Evolutionary conservation across 2,329 filamentous ascomycete genomes (phyloP).

Genomic region (Paraphoma sp.): DNA sequence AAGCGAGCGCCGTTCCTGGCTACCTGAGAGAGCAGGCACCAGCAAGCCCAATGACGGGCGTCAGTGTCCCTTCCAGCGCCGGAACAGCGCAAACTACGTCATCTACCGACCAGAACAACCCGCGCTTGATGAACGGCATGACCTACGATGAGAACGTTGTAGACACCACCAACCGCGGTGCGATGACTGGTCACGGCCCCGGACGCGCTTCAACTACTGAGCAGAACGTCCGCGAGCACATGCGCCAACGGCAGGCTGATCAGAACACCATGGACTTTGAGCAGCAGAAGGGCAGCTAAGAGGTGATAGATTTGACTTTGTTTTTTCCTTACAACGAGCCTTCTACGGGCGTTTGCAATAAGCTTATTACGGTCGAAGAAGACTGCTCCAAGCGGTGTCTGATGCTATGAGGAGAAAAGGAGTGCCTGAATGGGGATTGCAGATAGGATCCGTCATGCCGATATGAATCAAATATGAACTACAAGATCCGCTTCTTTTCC

Average conservation of each 20-base stretch:
- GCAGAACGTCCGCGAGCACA: conserved; percentile 65
- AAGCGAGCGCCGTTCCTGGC: conserved; percentile 43
- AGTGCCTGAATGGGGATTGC: background rate
- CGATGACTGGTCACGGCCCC: conserved; percentile 32
- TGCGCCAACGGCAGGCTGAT: conserved; percentile 35
- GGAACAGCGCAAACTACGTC: conserved; percentile 38
- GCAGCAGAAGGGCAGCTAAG: conserved; percentile 25
- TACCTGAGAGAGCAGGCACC: conserved; percentile 42
- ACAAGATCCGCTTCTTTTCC: background rate
- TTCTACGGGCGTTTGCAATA: background rate
- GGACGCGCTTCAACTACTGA: conserved; percentile 65
- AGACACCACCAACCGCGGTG: conserved; percentile 48
- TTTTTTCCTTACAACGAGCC: background rate
- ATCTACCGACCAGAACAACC: conserved; percentile 44
- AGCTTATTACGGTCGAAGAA: background rate
- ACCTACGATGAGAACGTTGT: conserved; percentile 51
- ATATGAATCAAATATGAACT: background rate
- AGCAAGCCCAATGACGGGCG: conserved; percentile 41
- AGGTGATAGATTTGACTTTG: conserved; percentile 6
- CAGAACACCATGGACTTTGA: conserved; percentile 34
- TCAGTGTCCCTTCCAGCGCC: conserved; percentile 33
- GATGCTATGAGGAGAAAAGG: background rate
- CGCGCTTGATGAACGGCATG: conserved; percentile 55
- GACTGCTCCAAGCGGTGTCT: background rate
- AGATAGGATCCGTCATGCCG: background rate